Base-by-base conservation (phyloP, 805 yeast species). In the Metschnikowia shivogae region DNA sequence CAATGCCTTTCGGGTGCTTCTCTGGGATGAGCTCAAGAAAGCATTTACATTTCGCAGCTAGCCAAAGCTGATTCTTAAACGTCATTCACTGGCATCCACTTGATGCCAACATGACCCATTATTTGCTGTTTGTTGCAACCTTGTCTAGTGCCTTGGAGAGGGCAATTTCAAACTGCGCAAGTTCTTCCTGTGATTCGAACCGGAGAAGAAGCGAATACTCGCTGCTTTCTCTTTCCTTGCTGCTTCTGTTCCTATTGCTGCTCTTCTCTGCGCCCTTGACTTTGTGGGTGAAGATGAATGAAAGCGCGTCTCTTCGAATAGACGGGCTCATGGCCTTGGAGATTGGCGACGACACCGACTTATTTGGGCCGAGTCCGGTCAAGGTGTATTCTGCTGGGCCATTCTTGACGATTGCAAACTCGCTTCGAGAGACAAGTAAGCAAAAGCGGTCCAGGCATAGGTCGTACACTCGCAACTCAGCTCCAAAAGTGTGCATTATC, bases 281-380 rank as follows among this genome's bases (percentile, higher is more conserved):
- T 37, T 35, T 66, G 50, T 77, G 73, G 59, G 86, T 84, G 73
- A 87, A 89, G 11, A 84, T 74, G 53, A 89, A 84, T 1, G 86
- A 73, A 11, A 62, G 52, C 28, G 74, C 60, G 10, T 75, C 80
- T 49, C 70, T 73, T 57, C 82, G 80, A 59, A 86, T 82, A n/a
- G 76, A 71, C 1, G 93, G 88, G 56, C 77, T 81, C 63, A 88
- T 66, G 26, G 73, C 72, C 10, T 77, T 72, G 9, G 68, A 59
- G 3, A 67, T n/a, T 11, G 46, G 45, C 29, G 44, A 43, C n/a
- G 26, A 19, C 19, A 53, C 41, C 6, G 47, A 39, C 17, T 34
- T 47, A 10, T 40, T 39, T 4, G 48, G 44, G 13, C 48, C 45
- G 17, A 22, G 33, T 5, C 44, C 40, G 8, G 76, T 74, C 30